Evolutionary conservation across 1,139 yeast species (phyloP).

Genomic region (Candida sp.): DNA sequence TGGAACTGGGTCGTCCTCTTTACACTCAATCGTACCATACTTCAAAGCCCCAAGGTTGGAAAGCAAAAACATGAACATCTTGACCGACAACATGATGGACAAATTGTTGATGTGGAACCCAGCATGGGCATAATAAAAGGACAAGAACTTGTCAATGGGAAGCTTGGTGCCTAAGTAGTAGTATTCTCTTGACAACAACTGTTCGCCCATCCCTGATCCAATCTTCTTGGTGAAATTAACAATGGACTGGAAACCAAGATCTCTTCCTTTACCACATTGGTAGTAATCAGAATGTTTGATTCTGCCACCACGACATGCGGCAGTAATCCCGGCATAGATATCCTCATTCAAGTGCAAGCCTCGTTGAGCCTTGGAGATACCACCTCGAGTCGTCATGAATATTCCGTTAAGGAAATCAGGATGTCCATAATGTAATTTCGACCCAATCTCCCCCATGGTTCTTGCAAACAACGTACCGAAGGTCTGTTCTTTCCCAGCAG

Average conservation of each 20-base stretch:
- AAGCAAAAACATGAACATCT: constrained; percentile 68
- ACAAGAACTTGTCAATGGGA: constrained; percentile 79
- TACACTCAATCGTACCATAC: constrained; percentile 63
- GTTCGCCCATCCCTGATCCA: constrained; percentile 98
- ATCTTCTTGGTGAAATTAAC: constrained; percentile 86
- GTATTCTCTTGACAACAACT: constrained; percentile 82
- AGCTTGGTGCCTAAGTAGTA: constrained; percentile 80
- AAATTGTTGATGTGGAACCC: constrained; percentile 89
- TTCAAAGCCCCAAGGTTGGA: constrained; percentile 70
- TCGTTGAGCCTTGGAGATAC: constrained; percentile 87
- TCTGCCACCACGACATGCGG: constrained; percentile 79
- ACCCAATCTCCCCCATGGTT: constrained; percentile 85
- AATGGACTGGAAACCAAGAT: constrained; percentile 85
- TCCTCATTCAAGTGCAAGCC: constrained; percentile 90
- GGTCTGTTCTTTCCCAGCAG: constrained; percentile 94
- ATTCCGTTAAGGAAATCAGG: constrained; percentile 87
- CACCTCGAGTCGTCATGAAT: constrained; percentile 92
- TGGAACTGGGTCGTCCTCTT: constrained; percentile 56
- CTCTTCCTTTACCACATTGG: constrained; percentile 94
- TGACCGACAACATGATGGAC: constrained; percentile 76
- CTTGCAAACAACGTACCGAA: constrained; percentile 91
- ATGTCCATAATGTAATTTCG: constrained; percentile 90
- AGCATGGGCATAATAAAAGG: constrained; percentile 91
- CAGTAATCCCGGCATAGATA: constrained; percentile 91
- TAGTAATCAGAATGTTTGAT: constrained; percentile 88